Percentiles rank a stretch among this genome's conserved stretches.
These are phyloP conservation scores for Selaginella moellendorffii DNA, from an alignment of 75 land plant species.

Conservation along the genomic window DNA sequence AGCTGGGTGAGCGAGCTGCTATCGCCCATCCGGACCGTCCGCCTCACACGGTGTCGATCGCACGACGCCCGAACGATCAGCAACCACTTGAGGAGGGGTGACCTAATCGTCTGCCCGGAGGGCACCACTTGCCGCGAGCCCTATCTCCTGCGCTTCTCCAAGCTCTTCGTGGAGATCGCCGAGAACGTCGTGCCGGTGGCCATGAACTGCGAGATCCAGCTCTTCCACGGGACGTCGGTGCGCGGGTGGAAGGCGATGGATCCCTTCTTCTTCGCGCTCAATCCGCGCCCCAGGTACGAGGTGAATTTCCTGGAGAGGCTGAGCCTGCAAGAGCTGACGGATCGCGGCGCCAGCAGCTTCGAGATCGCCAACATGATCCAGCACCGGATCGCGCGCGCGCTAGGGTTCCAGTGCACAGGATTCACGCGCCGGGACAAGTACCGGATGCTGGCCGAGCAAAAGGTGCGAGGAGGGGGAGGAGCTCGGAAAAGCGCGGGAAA, in stretches of 20 bases:
- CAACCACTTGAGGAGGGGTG: slow-evolving; percentile 7
- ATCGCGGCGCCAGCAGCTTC: slow-evolving; percentile 31
- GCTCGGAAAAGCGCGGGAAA: background rate
- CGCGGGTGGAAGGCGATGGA: slow-evolving; percentile 24
- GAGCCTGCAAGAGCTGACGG: background rate
- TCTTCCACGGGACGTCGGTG: slow-evolving; percentile 17
- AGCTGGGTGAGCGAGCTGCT: slow-evolving; percentile 16
- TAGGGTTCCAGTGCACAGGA: slow-evolving; percentile 67
- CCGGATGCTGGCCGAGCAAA: slow-evolving; percentile 46
- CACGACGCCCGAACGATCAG: slow-evolving; percentile 13
- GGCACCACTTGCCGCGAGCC: slow-evolving; percentile 29
- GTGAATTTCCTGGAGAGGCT: slow-evolving; percentile 11
- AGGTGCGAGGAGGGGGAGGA: background rate
- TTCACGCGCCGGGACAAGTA: slow-evolving; percentile 71
- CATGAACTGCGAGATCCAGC: background rate
- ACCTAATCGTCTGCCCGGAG: slow-evolving; percentile 21
- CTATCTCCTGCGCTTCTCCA: slow-evolving; percentile 19
- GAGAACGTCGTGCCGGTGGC: slow-evolving; percentile 21
- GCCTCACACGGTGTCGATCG: slow-evolving; percentile 14
- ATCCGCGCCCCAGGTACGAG: slow-evolving; percentile 17
- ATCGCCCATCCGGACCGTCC: slow-evolving; percentile 16
- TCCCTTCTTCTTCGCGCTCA: slow-evolving; percentile 22
- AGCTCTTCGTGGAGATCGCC: slow-evolving; percentile 23
- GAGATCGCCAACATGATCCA: slow-evolving; percentile 77
- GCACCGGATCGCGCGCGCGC: slow-evolving; percentile 39